These are phyloP conservation scores for Leptographium radiaticola DNA, from an alignment of 2,329 filamentous ascomycete genomes.

Conservation along the genomic window DNA sequence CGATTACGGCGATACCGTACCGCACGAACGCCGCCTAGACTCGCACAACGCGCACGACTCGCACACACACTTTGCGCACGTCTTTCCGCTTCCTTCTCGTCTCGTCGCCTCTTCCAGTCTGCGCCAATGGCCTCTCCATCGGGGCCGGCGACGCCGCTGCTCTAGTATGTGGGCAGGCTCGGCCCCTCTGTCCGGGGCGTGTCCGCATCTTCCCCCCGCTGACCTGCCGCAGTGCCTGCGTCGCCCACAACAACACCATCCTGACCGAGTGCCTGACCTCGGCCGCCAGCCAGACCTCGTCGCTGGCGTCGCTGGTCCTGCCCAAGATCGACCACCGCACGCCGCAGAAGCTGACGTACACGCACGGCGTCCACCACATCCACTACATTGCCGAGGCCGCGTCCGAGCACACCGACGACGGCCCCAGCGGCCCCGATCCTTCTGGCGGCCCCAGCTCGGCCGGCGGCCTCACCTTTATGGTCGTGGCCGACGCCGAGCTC, in stretches of 20 bases:
- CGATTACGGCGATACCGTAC: too few relatives aligned
- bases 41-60: too few relatives aligned
- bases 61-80: too few relatives aligned
- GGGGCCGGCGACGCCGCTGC: conserved; percentile 5
- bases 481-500: conserved; percentile 68
- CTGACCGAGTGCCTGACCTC: conserved; percentile 85
- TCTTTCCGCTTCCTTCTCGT: too few relatives aligned
- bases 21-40: too few relatives aligned
- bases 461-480: conserved; percentile 81
- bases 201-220: neutral
- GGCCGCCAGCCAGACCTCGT: conserved; percentile 69
- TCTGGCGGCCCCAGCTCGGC: conserved; percentile 43
- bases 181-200: neutral
- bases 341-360: conserved; percentile 86
- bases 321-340: conserved; percentile 78
- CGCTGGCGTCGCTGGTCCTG: conserved; percentile 83
- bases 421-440: conserved; percentile 23
- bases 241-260: conserved; percentile 87
- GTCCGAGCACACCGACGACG: conserved; percentile 46
- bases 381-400: conserved; percentile 88
- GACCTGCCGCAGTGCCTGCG: conserved; percentile 56
- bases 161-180: neutral
- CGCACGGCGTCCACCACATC: conserved; percentile 81
- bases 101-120: too few relatives aligned
- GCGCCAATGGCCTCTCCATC: conserved; percentile 3